These are phyloP conservation scores for Phylloporus scabripes DNA, from an alignment of 768 basidiomycete genomes.

Conservation along the genomic window DNA sequence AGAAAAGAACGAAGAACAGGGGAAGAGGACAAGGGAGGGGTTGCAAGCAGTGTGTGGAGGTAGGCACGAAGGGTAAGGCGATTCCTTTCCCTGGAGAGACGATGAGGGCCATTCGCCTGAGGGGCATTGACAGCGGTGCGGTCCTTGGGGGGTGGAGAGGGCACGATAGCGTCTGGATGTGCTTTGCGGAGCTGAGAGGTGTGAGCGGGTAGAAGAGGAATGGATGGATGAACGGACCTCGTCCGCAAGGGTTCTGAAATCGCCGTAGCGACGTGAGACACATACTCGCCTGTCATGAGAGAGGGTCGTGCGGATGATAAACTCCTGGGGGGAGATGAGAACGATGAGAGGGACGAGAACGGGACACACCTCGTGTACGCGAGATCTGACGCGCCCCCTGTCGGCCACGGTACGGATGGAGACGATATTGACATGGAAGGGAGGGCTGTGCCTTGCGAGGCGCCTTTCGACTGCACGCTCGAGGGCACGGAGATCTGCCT, in stretches of 20 bases:
- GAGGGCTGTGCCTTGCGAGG: constrained; percentile 42
- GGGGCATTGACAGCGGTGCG: constrained; percentile 53
- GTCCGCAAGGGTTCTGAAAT: constrained; percentile 82
- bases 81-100: constrained; percentile 89
- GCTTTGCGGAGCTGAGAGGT: constrained; percentile 69
- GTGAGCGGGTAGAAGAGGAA: constrained; percentile 8
- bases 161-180: constrained; percentile 78
- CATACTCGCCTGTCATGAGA: constrained; percentile 68
- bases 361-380: constrained; percentile 76
- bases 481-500: constrained; percentile 75
- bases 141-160: constrained; percentile 85
- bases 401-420: constrained; percentile 79
- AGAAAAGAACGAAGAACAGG: constrained; percentile 86
- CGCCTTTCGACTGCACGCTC: constrained; percentile 66
- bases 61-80: constrained; percentile 90
- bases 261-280: constrained; percentile 91
- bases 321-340: constrained; percentile 57
- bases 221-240: constrained; percentile 49
- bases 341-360: neutral
- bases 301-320: constrained; percentile 84
- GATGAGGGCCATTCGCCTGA: constrained; percentile 16
- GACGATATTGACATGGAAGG: constrained; percentile 89
- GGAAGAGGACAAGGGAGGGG: constrained; percentile 71
- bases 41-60: constrained; percentile 72
- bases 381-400: constrained; percentile 80